phyloP scores from a whole-genome alignment of 352 stramenopile species.

The Phytophthora cactorum region DNA sequence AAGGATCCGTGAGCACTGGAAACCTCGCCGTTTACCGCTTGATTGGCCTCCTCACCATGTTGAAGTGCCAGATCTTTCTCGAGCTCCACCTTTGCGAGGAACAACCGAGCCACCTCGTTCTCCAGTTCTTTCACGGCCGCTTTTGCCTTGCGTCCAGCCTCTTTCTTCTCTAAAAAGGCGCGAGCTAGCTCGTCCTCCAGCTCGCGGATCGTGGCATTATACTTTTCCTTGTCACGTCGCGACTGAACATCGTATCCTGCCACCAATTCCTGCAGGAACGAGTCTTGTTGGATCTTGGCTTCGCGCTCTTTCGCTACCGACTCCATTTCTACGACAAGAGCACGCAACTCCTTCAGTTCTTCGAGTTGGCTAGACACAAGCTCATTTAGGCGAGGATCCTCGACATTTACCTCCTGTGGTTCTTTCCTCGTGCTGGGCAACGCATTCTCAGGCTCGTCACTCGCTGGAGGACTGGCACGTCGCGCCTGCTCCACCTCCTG shows the following conservation, averaged over 20 bases:
- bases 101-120: constrained; percentile 59
- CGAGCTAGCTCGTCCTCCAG: constrained; percentile 61
- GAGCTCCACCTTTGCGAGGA: constrained; percentile 60
- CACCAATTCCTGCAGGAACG: constrained; percentile 38
- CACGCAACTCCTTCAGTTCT: constrained; percentile 43
- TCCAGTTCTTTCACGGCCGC: constrained; percentile 59
- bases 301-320: constrained; percentile 39
- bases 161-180: constrained; percentile 60
- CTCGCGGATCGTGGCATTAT: constrained; percentile 47
- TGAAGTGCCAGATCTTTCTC: constrained; percentile 42
- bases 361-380: constrained; percentile 35
- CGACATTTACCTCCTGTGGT: constrained; percentile 23
- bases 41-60: not conserved
- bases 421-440: constrained; percentile 5
- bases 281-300: constrained; percentile 30
- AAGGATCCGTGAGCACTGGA: constrained; percentile 18
- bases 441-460: constrained; percentile 8
- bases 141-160: constrained; percentile 58
- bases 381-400: constrained; percentile 31
- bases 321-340: constrained; percentile 46
- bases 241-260: constrained; percentile 31
- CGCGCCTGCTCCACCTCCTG: constrained; percentile 37
- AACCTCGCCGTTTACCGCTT: constrained; percentile 18
- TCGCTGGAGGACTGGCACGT: constrained; percentile 18
- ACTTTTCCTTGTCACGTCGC: constrained; percentile 41